phyloP scores from a whole-genome alignment of 192 early-diverging fungal genomes.

The Backusella sp. region DNA sequence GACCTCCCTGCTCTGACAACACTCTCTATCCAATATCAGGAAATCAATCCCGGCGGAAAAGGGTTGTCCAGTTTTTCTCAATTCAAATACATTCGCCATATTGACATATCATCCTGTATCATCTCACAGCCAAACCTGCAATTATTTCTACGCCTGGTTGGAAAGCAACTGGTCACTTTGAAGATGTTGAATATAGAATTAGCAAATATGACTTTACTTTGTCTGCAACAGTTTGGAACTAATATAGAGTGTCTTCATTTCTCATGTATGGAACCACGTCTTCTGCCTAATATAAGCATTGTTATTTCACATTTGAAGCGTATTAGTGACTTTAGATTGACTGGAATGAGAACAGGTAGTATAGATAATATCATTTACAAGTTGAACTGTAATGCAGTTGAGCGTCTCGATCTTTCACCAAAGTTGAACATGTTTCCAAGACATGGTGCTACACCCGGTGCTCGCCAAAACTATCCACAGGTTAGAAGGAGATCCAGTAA shows the following conservation, averaged over 20 bases:
- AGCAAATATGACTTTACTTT: slow-evolving; percentile 19
- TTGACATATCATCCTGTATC: slow-evolving; percentile 26
- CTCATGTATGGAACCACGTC: slow-evolving; percentile 17
- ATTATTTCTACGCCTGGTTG: slow-evolving; percentile 10
- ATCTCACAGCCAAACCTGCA: slow-evolving; percentile 25
- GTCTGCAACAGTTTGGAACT: slow-evolving; percentile 18
- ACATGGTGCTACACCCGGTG: not conserved
- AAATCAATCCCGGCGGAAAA: not conserved
- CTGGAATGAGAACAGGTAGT: slow-evolving; percentile 18
- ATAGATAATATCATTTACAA: slow-evolving; percentile 13
- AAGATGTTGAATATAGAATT: slow-evolving; percentile 33
- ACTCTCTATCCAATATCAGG: slow-evolving; percentile 19
- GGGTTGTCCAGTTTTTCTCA: not conserved
- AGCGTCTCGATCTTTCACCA: slow-evolving; percentile 25
- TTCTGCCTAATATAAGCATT: slow-evolving; percentile 9
- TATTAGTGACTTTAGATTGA: slow-evolving; percentile 24
- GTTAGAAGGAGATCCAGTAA: not conserved
- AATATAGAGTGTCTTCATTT: slow-evolving; percentile 29
- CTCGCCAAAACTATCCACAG: not conserved
- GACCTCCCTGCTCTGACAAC: not conserved
- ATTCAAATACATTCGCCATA: slow-evolving; percentile 6
- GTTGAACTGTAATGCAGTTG: not conserved
- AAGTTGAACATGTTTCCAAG: slow-evolving; percentile 32
- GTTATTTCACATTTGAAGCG: slow-evolving; percentile 13
- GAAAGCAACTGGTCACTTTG: slow-evolving; percentile 10